Conservation (phyloP, 495 filamentous ascomycete species). For the Apodospora peruviana region DNA sequence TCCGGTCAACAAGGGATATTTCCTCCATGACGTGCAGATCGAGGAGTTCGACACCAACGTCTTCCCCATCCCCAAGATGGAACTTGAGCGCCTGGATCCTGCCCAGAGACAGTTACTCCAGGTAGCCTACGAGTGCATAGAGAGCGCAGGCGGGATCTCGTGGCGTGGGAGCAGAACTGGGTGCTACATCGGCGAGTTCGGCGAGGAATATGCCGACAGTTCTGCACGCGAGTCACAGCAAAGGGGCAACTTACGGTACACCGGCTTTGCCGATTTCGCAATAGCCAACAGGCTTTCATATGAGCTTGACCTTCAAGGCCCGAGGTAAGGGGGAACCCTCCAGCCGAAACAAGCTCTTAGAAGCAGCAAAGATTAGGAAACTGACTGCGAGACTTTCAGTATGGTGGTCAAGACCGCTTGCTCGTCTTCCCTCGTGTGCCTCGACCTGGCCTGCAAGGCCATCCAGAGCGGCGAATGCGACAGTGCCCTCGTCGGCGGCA, state of each 20-base stretch:
- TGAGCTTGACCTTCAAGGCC: constrained; percentile 23
- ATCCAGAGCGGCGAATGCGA: constrained; percentile 35
- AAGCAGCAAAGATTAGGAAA: constrained; percentile 47
- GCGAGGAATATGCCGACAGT: no score
- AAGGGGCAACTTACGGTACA: no score
- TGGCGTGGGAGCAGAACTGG: no score
- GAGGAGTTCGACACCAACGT: constrained; percentile 23
- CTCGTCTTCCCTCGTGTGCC: constrained; percentile 32
- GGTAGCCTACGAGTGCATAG: no score
- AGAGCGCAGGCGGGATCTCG: no score
- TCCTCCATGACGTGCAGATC: constrained; percentile 25
- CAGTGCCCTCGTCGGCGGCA: constrained; percentile 36
- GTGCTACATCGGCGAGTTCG: no score
- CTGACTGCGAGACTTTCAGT: constrained; percentile 33
- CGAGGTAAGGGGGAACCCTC: constrained; percentile 16
- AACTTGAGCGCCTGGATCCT: no score
- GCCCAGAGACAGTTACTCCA: no score
- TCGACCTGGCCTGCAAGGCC: constrained; percentile 35
- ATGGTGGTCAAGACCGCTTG: constrained; percentile 40
- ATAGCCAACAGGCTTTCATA: no score
- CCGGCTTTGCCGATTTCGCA: no score
- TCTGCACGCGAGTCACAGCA: no score
- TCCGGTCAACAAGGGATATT: constrained; percentile 16
- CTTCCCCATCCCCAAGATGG: no score
- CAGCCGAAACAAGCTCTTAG: constrained; percentile 29